These are phyloP conservation scores for Dichotomocladium elegans DNA, from an alignment of 371 early-diverging fungal species.

Conservation along the genomic window DNA sequence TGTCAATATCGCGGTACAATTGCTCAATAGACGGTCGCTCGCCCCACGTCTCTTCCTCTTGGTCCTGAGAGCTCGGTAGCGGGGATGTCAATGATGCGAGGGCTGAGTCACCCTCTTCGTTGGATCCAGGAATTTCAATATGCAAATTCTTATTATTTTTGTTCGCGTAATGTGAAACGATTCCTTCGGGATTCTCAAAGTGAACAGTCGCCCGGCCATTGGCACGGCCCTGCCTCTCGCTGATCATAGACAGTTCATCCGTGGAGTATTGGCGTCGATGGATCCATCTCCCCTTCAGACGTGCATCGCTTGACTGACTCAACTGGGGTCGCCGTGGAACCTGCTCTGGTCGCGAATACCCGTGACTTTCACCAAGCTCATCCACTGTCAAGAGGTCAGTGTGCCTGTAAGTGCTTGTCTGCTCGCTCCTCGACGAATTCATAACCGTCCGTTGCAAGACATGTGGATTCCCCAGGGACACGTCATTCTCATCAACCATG, in stretches of 20 bases:
- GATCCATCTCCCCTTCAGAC: neutral
- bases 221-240: neutral
- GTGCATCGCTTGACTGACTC: neutral
- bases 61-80: conserved; percentile 14
- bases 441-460: no score
- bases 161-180: neutral
- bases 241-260: conserved; percentile 2
- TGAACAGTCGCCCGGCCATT: neutral
- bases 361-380: conserved; percentile 4
- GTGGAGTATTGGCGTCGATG: conserved; percentile 7
- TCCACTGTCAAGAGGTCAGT: conserved; percentile 10
- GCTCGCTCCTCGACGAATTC: no score
- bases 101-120: neutral
- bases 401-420: no score
- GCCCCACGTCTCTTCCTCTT: conserved; percentile 51
- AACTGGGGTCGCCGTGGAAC: neutral
- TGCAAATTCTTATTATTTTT: conserved; percentile 6
- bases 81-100: conserved; percentile 7
- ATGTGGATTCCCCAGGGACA: no score
- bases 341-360: no score
- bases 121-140: conserved; percentile 18
- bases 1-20: conserved; percentile 70
- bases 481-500: no score
- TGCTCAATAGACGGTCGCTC: conserved; percentile 73
- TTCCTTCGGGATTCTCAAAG: conserved; percentile 5